phyloP scores from a whole-genome alignment of 2,329 filamentous ascomycete genomes.

The Metarhizium robertsii region DNA sequence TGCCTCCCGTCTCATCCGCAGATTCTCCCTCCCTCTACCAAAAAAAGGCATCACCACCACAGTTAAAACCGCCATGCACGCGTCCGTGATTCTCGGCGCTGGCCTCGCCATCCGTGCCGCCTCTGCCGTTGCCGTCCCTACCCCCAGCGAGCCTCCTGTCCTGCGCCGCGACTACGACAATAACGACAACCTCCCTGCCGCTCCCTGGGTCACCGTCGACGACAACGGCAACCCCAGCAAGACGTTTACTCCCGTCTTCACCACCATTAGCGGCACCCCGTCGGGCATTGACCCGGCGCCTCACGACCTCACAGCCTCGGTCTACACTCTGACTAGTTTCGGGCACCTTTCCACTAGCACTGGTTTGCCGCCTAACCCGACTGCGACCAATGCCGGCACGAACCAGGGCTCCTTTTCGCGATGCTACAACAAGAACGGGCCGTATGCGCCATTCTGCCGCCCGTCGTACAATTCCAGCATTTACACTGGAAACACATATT shows the following conservation, averaged over 20 bases:
- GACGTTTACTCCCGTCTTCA: slow-evolving; percentile 40
- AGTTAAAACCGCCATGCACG: slow-evolving; percentile 18
- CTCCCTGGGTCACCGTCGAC: slow-evolving; percentile 43
- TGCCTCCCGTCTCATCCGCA: background rate
- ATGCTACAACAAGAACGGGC: slow-evolving; percentile 39
- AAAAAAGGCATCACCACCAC: background rate
- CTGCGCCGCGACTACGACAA: slow-evolving; percentile 11
- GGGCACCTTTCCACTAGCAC: slow-evolving; percentile 30
- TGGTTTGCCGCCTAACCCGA: slow-evolving; percentile 34
- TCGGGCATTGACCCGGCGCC: slow-evolving; percentile 28
- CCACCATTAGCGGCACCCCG: slow-evolving; percentile 36
- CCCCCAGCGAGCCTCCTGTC: slow-evolving; percentile 8
- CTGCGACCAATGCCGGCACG: slow-evolving; percentile 26
- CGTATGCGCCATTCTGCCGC: slow-evolving; percentile 41
- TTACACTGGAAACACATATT: slow-evolving; percentile 38
- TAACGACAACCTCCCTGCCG: slow-evolving; percentile 13
- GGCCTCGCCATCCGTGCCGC: slow-evolving; percentile 15
- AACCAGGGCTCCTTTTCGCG: slow-evolving; percentile 39
- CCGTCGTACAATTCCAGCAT: slow-evolving; percentile 35
- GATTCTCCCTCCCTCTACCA: background rate
- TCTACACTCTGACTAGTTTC: slow-evolving; percentile 27
- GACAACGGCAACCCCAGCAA: slow-evolving; percentile 32
- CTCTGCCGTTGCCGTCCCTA: slow-evolving; percentile 19
- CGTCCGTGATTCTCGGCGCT: slow-evolving; percentile 18
- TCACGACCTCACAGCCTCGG: slow-evolving; percentile 36